phyloP scores from a whole-genome alignment of 768 basidiomycete species.

The Lenzites betulinus region DNA sequence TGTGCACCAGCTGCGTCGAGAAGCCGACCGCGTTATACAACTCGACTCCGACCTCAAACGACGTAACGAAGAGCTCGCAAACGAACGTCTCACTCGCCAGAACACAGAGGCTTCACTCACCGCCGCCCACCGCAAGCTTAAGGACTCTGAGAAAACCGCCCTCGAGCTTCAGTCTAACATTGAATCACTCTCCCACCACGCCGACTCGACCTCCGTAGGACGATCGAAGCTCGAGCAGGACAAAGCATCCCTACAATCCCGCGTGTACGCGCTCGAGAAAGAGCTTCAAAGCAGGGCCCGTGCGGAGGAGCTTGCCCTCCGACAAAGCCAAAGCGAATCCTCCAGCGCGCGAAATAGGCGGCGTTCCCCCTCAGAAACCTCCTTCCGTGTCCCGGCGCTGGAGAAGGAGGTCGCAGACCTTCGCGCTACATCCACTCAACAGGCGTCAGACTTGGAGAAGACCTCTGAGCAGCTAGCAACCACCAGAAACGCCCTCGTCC shows the following conservation, averaged over 20 bases:
- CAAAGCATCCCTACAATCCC: constrained; percentile 55
- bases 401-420: constrained; percentile 58
- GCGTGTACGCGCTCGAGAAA: constrained; percentile 58
- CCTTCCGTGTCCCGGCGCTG: constrained; percentile 48
- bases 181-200: constrained; percentile 55
- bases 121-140: constrained; percentile 52
- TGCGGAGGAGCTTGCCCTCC: constrained; percentile 18
- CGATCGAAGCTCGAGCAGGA: constrained; percentile 56
- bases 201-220: constrained; percentile 46
- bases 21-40: constrained; percentile 55
- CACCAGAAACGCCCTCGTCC: constrained; percentile 48
- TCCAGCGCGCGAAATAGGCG: constrained; percentile 37
- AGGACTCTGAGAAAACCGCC: constrained; percentile 48
- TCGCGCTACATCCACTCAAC: constrained; percentile 45
- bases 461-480: constrained; percentile 49
- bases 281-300: constrained; percentile 20
- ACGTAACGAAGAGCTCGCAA: constrained; percentile 57
- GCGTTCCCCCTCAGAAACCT: constrained; percentile 62
- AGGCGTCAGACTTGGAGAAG: constrained; percentile 45
- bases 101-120: constrained; percentile 54
- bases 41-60: constrained; percentile 54
- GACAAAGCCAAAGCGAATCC: constrained; percentile 15
- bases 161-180: constrained; percentile 59
- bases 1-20: constrained; percentile 49
- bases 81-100: constrained; percentile 51